Base-by-base conservation (phyloP, 139 green algal genomes). In the Spirogloea muscicola region DNA sequence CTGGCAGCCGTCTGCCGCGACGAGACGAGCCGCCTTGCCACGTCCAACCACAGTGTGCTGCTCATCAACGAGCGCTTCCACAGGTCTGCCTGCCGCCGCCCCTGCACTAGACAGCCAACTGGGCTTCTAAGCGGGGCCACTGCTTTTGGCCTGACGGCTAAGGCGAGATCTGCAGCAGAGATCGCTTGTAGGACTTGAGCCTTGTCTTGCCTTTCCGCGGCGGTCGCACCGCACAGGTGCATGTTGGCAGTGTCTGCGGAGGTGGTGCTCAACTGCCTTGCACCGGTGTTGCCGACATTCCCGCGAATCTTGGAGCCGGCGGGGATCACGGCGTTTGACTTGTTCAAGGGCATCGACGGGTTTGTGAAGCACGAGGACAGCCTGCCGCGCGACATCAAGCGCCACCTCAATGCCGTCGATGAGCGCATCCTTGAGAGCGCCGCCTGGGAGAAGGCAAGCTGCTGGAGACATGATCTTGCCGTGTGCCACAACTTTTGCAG, bases 1-100 rank as follows among this genome's bases (percentile, higher is more conserved):
- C 85, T 93, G 51, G 77, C 85, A 21, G 34, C 41, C n/a, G 83
- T 93, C 34, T 58, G 91, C 49, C 33, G 10, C 0, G 63, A 13
- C 2, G 74, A 82, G 43, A 34, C 46, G 25, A 36, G 42, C 18
- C 55, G 33, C 13, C 51, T 71, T 9, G 9, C 25, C 18, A 57
- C 25, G 31, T 36, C 29, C 40, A 27, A 77, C n/a, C 41, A 74
- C 7, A 68, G 57, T 5, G 7, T 57, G 33, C 76, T 83, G 4
- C 31, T 83, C 25, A 31, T 6, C 34, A 74, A 80, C 38, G 69
- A 80, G 9, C 29, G 52, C 2, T 83, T 83, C 38, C 76, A 83
- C 43, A n/a, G n/a, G n/a, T n/a, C n/a, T n/a, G n/a, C n/a, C n/a
- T n/a, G n/a, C n/a, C n/a, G n/a, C n/a, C n/a, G n/a, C n/a, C n/a